Percentiles rank a stretch among this genome's conserved stretches.
Conservation (phyloP, 805 yeast genomes). For the Candida ortonii region DNA sequence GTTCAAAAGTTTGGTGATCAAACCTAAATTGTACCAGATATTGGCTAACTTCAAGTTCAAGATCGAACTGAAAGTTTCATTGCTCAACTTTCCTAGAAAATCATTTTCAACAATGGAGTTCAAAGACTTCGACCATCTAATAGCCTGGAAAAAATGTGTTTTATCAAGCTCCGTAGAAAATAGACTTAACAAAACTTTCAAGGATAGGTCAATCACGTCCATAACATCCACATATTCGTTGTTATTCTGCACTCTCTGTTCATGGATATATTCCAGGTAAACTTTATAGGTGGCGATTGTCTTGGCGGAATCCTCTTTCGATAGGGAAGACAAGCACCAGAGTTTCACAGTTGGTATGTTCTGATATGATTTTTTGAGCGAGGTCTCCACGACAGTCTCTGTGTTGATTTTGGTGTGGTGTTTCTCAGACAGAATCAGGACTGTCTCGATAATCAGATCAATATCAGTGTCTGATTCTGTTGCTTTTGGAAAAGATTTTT, state of each 20-base stretch:
- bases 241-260: conserved; percentile 34
- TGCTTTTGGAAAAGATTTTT: conserved; percentile 44
- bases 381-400: conserved; percentile 28
- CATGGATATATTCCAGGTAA: conserved; percentile 39
- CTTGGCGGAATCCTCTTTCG: conserved; percentile 20
- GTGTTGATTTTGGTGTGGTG: conserved; percentile 20
- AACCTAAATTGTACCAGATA: conserved; percentile 25
- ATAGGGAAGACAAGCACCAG: conserved; percentile 31
- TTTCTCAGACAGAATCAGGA: conserved; percentile 17
- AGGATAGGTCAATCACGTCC: conserved; percentile 25
- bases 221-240: conserved; percentile 38
- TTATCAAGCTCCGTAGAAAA: conserved; percentile 8
- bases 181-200: conserved; percentile 16
- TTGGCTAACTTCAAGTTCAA: conserved; percentile 22
- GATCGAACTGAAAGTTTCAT: conserved; percentile 21
- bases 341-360: conserved; percentile 38
- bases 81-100: conserved; percentile 6
- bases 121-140: conserved; percentile 19
- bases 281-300: conserved; percentile 37
- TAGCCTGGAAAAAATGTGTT: conserved; percentile 16
- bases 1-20: conserved; percentile 19
- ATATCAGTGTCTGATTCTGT: conserved; percentile 30
- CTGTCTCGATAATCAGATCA: conserved; percentile 34
- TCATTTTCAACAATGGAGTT: conserved; percentile 7
- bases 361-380: conserved; percentile 46